phyloP scores from a whole-genome alignment of 2,329 filamentous ascomycete genomes.

The Paraconiothyrium sp. region DNA sequence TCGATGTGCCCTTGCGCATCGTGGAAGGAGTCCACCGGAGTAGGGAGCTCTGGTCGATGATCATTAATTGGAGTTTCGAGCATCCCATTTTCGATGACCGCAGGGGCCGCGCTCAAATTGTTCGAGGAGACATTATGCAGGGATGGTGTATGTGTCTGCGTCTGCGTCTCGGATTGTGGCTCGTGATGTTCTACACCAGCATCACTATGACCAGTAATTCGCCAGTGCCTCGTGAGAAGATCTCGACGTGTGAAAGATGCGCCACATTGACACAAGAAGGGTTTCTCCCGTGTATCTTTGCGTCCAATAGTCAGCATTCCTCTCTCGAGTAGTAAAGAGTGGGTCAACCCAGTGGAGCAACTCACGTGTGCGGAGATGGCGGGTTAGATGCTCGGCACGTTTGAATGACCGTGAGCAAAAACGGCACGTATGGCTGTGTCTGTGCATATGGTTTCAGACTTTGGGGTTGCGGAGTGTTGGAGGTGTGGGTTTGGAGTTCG shows the following conservation, averaged over 20 bases:
- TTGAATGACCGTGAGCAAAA: slow-evolving; percentile 42
- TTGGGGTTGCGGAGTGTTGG: slow-evolving; percentile 19
- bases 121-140: slow-evolving; percentile 5
- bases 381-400: slow-evolving; percentile 41
- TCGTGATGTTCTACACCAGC: slow-evolving; percentile 13
- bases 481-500: slow-evolving; percentile 27
- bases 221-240: slow-evolving; percentile 44
- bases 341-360: slow-evolving; percentile 20
- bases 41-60: slow-evolving; percentile 25
- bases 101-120: slow-evolving; percentile 11
- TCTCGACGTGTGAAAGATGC: slow-evolving; percentile 40
- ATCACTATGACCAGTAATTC: slow-evolving; percentile 35
- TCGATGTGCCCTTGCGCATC: slow-evolving; percentile 27
- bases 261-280: slow-evolving; percentile 39
- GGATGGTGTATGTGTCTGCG: slow-evolving; percentile 2
- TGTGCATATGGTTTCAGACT: slow-evolving; percentile 32
- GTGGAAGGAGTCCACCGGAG: slow-evolving; percentile 22
- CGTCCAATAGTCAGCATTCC: slow-evolving; percentile 22
- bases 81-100: slow-evolving; percentile 14
- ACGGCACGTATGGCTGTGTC: slow-evolving; percentile 36
- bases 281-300: slow-evolving; percentile 44
- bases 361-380: slow-evolving; percentile 44
- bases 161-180: slow-evolving; percentile 6
- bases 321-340: background rate
- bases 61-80: slow-evolving; percentile 19